Evolutionary conservation across 129 eudicot species (phyloP).

Genomic region (Tanacetum coccineum): DNA sequence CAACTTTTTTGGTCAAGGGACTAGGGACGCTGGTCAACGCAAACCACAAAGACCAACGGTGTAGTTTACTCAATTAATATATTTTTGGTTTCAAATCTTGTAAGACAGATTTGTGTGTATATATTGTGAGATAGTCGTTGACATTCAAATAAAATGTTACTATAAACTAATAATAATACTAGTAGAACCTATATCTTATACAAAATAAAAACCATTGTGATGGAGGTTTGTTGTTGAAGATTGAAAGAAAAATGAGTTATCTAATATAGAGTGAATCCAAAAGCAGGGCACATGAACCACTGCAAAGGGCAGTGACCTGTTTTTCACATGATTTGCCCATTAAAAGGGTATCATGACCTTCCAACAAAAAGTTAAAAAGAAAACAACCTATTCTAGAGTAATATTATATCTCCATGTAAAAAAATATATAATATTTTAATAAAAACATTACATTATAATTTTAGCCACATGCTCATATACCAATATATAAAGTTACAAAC

Average conservation of each 20-base stretch:
- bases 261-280: slow-evolving; percentile 18
- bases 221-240: slow-evolving; percentile 7
- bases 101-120: too few species aligned
- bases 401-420: slow-evolving; percentile 10
- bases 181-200: background rate
- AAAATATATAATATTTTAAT: background rate
- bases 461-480: background rate
- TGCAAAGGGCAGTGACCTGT: slow-evolving; percentile 28
- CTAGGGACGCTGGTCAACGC: too few species aligned
- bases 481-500: background rate
- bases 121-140: too few species aligned
- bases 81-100: too few species aligned
- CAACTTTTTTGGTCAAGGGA: too few species aligned
- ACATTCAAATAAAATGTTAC: too few species aligned
- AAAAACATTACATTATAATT: background rate
- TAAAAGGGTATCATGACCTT: slow-evolving; percentile 28
- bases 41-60: too few species aligned
- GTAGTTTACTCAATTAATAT: too few species aligned
- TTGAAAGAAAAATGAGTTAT: slow-evolving; percentile 17
- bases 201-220: slow-evolving; percentile 1
- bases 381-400: slow-evolving; percentile 11
- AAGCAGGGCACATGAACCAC: slow-evolving; percentile 18
- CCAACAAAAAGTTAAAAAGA: slow-evolving; percentile 32
- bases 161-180: too few species aligned
- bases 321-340: slow-evolving; percentile 36